Base-by-base conservation (phyloP, 345 rosid genomes). In the Ceriops decandra region DNA sequence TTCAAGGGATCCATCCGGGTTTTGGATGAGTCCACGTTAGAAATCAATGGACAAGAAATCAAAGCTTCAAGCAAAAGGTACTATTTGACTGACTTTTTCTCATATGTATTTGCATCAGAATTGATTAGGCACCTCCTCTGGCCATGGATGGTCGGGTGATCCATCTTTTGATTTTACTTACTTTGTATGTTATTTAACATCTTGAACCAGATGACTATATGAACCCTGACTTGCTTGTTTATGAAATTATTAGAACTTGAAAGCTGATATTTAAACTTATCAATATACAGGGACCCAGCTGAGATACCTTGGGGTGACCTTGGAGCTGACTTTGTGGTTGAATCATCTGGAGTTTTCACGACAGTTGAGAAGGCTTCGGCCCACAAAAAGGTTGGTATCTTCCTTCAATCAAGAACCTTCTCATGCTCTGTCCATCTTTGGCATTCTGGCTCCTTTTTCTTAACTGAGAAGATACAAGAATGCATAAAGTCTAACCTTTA, bases 291-390 rank as follows among this genome's bases (percentile, higher is more conserved):
- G 81, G 88, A 92, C 74, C 98, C 99, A 54, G 85, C 88, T 66
- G 98, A 95, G 77, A 92, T 95, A 72, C 97, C 99, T 42, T 95
- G 99, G 99, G 99, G 96, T 76, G 88, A 90, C 76, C 85, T 67
- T 78, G 97, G 96, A 65, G 96, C 85, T 21, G 96, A 92, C 46
- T 92, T 83, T 62, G 97, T 95, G 67, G 90, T 95, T 67, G 99
- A 95, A 83, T 88, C 98, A 58, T 95, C 99, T 26, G 99, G 99
- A 13, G 86, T 86, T 66, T 92, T 95, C 81, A 92, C 99, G 52
- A 92, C 98, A 62, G 33, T 87, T 58, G 91, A 71, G 21, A 92
- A 95, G 86, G 99, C 99, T 63, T 82, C 90, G 26, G 72, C 91
- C 68, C 98, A 92, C 83, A 67, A 85, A 64, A 90, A 88, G 96